phyloP scores from a whole-genome alignment of 306 rosid species.

The Potentilla sterilis region DNA sequence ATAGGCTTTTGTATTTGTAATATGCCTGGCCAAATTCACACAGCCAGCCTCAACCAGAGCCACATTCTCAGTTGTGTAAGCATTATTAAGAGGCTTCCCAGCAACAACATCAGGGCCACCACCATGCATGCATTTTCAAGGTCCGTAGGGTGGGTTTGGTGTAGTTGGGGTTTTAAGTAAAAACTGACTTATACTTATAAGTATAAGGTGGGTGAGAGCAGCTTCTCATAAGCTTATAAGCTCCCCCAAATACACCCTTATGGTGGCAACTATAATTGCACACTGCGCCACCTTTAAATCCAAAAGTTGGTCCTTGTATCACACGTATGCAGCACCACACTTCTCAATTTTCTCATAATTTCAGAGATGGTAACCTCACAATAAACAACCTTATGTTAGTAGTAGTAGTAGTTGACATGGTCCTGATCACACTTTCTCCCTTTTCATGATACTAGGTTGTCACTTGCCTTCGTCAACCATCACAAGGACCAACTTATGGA shows the following conservation, averaged over 20 bases:
- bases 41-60: constrained; percentile 90
- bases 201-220: too few species aligned
- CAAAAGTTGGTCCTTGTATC: too few species aligned
- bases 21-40: constrained; percentile 81
- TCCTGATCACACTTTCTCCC: constrained; percentile 7
- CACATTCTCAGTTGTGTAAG: constrained; percentile 76
- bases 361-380: neutral
- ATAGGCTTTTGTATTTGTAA: constrained; percentile 69
- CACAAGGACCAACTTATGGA: constrained; percentile 99
- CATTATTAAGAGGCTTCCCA: constrained; percentile 89
- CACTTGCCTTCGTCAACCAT: constrained; percentile 97
- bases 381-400: neutral
- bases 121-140: constrained; percentile 94
- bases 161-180: too few species aligned
- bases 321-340: neutral
- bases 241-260: too few species aligned
- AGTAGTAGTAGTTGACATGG: neutral
- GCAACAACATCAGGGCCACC: constrained; percentile 96
- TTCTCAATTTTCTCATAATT: neutral
- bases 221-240: too few species aligned
- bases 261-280: too few species aligned
- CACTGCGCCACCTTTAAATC: too few species aligned
- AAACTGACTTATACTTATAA: too few species aligned
- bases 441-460: constrained; percentile 58
- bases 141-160: constrained; percentile 94